A percentile compares a stretch with the other conserved stretches of the same genome.
Evolutionary conservation across 2,329 filamentous ascomycete species (phyloP).

Genomic region (Pseudocercospora pini-densiflorae): DNA sequence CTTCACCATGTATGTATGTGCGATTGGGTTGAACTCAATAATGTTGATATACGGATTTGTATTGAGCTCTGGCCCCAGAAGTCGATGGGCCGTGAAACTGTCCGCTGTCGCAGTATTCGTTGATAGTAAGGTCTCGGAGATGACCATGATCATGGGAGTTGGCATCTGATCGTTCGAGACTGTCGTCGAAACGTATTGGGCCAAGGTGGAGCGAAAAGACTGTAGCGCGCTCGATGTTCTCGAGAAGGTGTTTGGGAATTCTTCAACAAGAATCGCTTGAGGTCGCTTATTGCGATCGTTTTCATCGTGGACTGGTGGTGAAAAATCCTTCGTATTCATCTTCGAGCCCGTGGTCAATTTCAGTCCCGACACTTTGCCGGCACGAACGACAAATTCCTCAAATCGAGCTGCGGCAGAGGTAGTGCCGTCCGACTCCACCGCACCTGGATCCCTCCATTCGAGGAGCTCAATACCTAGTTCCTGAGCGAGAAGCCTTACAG

Average conservation of each 20-base stretch:
- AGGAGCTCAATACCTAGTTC: conserved; percentile 77
- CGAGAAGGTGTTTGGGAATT: conserved; percentile 56
- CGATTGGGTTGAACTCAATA: conserved; percentile 93
- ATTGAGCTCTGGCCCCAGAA: conserved; percentile 85
- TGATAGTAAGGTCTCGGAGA: conserved; percentile 88
- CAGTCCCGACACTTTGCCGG: conserved; percentile 78
- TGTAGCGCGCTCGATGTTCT: conserved; percentile 50
- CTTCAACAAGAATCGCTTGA: conserved; percentile 53
- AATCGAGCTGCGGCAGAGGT: conserved; percentile 79
- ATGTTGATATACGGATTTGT: conserved; percentile 77
- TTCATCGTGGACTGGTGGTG: conserved; percentile 13
- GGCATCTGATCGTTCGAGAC: conserved; percentile 19
- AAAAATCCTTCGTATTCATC: neutral
- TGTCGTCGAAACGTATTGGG: conserved; percentile 71
- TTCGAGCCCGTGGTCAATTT: conserved; percentile 47
- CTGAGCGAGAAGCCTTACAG: conserved; percentile 75
- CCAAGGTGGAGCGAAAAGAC: conserved; percentile 70
- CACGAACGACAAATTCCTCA: conserved; percentile 85
- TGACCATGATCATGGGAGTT: conserved; percentile 78
- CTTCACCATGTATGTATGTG: conserved; percentile 81
- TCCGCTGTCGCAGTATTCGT: conserved; percentile 84
- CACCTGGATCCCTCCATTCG: conserved; percentile 79
- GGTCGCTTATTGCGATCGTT: conserved; percentile 1
- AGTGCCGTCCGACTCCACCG: conserved; percentile 57
- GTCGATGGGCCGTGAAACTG: conserved; percentile 87